Percentiles rank a stretch among this genome's conserved stretches.
Evolutionary conservation across 1,284 basidiomycete species (phyloP).

Genomic region (Fomitopsis pinicola): DNA sequence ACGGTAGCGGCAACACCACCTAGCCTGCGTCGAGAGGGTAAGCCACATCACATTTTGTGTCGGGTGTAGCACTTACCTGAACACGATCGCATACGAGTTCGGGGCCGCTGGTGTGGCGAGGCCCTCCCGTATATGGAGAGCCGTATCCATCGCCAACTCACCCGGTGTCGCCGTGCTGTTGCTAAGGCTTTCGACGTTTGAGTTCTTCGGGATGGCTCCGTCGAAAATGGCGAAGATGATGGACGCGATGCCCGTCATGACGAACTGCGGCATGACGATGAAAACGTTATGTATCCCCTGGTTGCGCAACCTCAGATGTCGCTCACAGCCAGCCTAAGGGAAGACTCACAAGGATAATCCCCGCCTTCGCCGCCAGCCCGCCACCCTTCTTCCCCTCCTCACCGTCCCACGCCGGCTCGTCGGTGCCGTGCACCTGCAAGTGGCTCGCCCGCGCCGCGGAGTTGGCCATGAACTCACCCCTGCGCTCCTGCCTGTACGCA

Average conservation of each 20-base stretch:
- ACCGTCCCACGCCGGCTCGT: slow-evolving; percentile 3
- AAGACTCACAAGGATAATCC: slow-evolving; percentile 76
- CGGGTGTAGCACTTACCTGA: slow-evolving; percentile 47
- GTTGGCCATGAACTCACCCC: slow-evolving; percentile 37
- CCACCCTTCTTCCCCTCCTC: slow-evolving; percentile 8
- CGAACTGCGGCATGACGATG: slow-evolving; percentile 76
- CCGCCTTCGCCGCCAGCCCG: slow-evolving; percentile 58
- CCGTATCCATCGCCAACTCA: slow-evolving; percentile 3
- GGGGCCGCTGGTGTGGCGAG: slow-evolving; percentile 25
- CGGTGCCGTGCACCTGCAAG: slow-evolving; percentile 23
- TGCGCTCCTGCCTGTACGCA: slow-evolving; percentile 20
- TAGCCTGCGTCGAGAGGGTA: slow-evolving; percentile 38
- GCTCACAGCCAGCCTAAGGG: slow-evolving; percentile 5
- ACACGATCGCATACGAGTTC: slow-evolving; percentile 75
- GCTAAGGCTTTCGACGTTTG: slow-evolving; percentile 20
- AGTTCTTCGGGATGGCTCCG: slow-evolving; percentile 22
- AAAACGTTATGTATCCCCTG: slow-evolving; percentile 92
- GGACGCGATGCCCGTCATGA: slow-evolving; percentile 64
- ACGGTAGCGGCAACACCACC: slow-evolving; percentile 71
- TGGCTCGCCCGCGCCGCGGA: slow-evolving; percentile 41
- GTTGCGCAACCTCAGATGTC: slow-evolving; percentile 1
- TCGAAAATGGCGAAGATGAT: slow-evolving; percentile 69
- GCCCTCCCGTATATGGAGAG: slow-evolving; percentile 7
- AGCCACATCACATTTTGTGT: neutral
- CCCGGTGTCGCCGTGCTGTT: slow-evolving; percentile 23